Percentiles rank a stretch among this genome's conserved stretches.
phyloP scores from a whole-genome alignment of 257 asterid genomes.

The Solanum peruvianum region DNA sequence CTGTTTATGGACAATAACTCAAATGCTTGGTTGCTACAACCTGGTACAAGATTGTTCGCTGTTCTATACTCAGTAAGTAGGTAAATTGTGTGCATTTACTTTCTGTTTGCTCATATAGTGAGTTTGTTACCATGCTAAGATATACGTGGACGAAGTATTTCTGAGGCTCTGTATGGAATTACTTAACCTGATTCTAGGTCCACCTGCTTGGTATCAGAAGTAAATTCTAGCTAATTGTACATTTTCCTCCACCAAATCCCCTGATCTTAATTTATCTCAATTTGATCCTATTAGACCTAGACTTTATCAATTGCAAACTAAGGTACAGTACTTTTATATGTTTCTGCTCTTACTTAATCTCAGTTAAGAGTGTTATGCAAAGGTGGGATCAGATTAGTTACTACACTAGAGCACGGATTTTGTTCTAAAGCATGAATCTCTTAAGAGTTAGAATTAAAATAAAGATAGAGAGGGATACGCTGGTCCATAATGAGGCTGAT shows the following conservation, averaged over 20 bases:
- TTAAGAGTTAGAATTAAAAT: background rate
- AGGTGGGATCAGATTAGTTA: background rate
- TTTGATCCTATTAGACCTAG: background rate
- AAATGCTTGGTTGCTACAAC: slow-evolving; percentile 66
- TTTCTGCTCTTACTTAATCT: background rate
- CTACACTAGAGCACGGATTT: background rate
- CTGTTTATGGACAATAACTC: slow-evolving; percentile 41
- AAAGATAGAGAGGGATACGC: background rate
- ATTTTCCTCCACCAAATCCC: background rate
- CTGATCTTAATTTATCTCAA: background rate
- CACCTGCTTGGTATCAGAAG: background rate
- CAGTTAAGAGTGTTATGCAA: background rate
- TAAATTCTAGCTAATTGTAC: background rate
- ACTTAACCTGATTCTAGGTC: background rate
- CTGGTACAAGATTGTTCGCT: slow-evolving; percentile 50
- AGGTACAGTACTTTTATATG: background rate
- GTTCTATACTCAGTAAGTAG: slow-evolving; percentile 73
- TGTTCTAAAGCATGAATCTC: background rate
- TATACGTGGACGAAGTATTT: background rate
- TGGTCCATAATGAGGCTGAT: background rate
- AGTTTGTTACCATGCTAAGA: background rate
- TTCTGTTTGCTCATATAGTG: background rate
- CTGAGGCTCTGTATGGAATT: background rate
- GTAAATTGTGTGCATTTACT: background rate
- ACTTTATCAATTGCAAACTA: background rate